These are phyloP conservation scores for Hemileccinum impolitum DNA, from an alignment of 768 basidiomycete species.

Conservation along the genomic window DNA sequence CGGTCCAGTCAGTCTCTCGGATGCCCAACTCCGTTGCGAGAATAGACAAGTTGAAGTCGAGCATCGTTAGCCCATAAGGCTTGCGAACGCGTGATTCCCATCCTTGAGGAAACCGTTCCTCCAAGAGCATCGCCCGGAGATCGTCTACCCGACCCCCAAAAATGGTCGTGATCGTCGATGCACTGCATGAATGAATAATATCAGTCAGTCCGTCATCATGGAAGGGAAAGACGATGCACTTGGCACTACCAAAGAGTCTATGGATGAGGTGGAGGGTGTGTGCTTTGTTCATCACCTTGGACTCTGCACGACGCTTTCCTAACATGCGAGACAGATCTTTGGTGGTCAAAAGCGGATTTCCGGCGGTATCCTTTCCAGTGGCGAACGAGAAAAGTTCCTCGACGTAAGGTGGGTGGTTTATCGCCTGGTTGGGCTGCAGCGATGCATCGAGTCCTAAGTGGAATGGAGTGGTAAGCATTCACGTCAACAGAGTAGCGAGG, in stretches of 20 bases:
- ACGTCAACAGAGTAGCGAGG: neutral
- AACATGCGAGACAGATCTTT: constrained; percentile 57
- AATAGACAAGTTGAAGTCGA: constrained; percentile 43
- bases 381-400: constrained; percentile 56
- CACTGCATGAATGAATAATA: constrained; percentile 35
- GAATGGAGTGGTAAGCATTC: neutral
- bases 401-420: constrained; percentile 47
- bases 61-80: constrained; percentile 57
- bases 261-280: constrained; percentile 51
- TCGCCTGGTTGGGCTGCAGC: constrained; percentile 49
- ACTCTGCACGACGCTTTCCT: constrained; percentile 59
- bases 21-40: constrained; percentile 14
- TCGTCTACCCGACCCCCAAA: constrained; percentile 63
- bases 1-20: constrained; percentile 16
- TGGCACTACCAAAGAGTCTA: constrained; percentile 61
- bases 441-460: constrained; percentile 51
- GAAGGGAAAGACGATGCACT: constrained; percentile 42
- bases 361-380: constrained; percentile 53
- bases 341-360: constrained; percentile 46
- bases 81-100: constrained; percentile 65
- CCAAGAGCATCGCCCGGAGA: constrained; percentile 51
- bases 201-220: neutral
- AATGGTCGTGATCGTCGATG: constrained; percentile 58
- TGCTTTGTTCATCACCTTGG: constrained; percentile 49
- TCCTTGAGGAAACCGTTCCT: constrained; percentile 67